Percentiles rank a stretch among this genome's conserved stretches.
Evolutionary conservation across 768 basidiomycete species (phyloP).

Genomic region (Tubosaeta sp.): DNA sequence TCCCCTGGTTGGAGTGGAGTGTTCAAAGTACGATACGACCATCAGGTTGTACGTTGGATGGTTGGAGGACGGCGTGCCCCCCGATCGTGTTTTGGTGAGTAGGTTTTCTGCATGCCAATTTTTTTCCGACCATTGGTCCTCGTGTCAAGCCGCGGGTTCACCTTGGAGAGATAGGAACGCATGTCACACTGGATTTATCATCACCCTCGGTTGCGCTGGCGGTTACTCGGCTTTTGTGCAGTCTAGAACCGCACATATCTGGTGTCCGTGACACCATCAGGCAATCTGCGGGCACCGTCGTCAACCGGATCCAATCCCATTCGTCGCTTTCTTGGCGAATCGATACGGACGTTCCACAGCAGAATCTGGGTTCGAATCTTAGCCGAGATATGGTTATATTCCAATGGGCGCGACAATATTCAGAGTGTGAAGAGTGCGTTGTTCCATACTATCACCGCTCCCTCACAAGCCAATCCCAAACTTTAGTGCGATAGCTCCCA

Average conservation of each 20-base stretch:
- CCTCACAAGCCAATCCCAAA: too few species aligned
- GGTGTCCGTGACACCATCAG: not conserved
- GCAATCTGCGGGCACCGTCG: not conserved
- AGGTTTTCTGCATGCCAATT: too few species aligned
- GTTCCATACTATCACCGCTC: too few species aligned
- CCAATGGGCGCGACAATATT: too few species aligned
- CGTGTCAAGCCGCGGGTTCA: conserved; percentile 4
- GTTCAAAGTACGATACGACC: conserved; percentile 5
- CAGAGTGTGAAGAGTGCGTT: too few species aligned
- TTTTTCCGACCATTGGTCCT: not conserved
- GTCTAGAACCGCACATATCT: not conserved
- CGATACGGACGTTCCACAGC: too few species aligned
- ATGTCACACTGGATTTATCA: conserved; percentile 2
- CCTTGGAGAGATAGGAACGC: conserved; percentile 2
- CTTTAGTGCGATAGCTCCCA: too few species aligned
- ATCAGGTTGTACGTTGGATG: conserved; percentile 3
- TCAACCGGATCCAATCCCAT: not conserved
- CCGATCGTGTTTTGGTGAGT: not conserved
- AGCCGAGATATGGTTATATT: too few species aligned
- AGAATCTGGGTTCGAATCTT: too few species aligned
- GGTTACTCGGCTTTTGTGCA: not conserved
- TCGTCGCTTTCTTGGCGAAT: conserved; percentile 1
- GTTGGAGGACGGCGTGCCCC: not conserved
- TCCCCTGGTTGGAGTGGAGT: conserved; percentile 3
- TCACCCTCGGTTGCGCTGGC: conserved; percentile 3